A percentile compares a stretch with the other conserved stretches of the same genome.
phyloP scores from a whole-genome alignment of 2,329 filamentous ascomycete genomes.

The Myriosclerotinia curreyana region DNA sequence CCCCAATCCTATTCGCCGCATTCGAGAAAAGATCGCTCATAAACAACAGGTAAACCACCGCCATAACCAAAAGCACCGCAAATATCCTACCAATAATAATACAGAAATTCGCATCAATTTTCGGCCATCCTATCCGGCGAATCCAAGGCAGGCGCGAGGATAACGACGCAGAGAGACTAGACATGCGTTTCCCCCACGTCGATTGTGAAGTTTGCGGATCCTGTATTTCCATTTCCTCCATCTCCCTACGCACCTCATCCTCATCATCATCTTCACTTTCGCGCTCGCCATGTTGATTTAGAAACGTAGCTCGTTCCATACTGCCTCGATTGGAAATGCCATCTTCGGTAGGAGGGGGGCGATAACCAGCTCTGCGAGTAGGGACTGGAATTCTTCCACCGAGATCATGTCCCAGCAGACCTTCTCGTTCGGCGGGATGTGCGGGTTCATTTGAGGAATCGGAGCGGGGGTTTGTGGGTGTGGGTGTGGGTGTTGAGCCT shows the following conservation, averaged over 20 bases:
- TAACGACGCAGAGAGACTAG: constrained; percentile 37
- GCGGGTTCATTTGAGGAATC: constrained; percentile 53
- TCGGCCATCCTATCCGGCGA: constrained; percentile 35
- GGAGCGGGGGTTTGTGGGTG: constrained; percentile 57
- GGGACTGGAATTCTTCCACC: constrained; percentile 41
- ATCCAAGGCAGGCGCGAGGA: constrained; percentile 38
- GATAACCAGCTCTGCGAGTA: constrained; percentile 59
- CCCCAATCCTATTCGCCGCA: constrained; percentile 59
- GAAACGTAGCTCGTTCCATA: constrained; percentile 41
- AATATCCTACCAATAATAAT: constrained; percentile 71
- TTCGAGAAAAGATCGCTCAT: constrained; percentile 77
- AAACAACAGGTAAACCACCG: constrained; percentile 80
- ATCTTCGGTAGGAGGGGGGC: constrained; percentile 76
- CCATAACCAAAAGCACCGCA: constrained; percentile 71
- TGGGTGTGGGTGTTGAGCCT: constrained; percentile 61
- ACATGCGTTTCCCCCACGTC: constrained; percentile 41
- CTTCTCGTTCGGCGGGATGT: constrained; percentile 73
- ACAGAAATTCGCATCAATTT: constrained; percentile 42
- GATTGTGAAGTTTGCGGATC: constrained; percentile 54
- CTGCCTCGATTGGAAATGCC: constrained; percentile 48
- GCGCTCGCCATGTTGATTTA: constrained; percentile 53
- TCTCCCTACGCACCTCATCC: constrained; percentile 70
- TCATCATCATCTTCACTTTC: constrained; percentile 52
- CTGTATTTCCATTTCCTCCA: constrained; percentile 85
- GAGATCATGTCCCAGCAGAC: constrained; percentile 60